phyloP scores from a whole-genome alignment of 2,329 filamentous ascomycete genomes.

The Botrytis medusae region DNA sequence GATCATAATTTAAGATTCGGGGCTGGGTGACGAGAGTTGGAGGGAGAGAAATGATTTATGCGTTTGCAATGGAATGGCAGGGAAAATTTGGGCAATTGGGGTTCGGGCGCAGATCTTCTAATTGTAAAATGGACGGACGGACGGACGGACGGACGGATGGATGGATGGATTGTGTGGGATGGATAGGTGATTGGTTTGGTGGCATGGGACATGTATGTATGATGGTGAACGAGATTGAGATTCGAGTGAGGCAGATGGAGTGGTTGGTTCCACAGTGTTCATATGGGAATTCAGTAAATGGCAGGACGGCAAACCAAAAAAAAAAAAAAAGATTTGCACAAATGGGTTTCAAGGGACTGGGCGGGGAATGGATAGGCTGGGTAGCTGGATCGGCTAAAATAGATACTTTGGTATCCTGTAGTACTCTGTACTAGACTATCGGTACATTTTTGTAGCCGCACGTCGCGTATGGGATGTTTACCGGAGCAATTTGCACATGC shows the following conservation, averaged over 20 bases:
- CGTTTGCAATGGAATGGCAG: slow-evolving; percentile 1
- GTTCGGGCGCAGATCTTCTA: neutral
- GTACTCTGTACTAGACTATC: neutral
- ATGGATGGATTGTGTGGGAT: neutral
- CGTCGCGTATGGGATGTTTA: neutral
- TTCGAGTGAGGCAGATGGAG: neutral
- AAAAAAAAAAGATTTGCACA: neutral
- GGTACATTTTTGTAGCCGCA: neutral
- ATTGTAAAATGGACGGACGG: slow-evolving; percentile 6
- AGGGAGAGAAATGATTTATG: slow-evolving; percentile 2
- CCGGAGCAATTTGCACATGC: neutral
- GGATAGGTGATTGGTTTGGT: neutral
- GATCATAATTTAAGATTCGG: neutral
- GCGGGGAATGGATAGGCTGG: neutral
- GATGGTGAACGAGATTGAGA: neutral
- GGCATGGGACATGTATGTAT: slow-evolving; percentile 1
- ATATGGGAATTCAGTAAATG: neutral
- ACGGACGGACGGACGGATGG: neutral
- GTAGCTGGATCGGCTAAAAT: neutral
- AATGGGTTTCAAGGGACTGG: neutral
- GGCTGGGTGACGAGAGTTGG: neutral
- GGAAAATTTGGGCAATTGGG: neutral
- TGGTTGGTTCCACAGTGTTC: neutral
- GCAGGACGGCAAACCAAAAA: neutral
- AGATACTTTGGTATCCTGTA: neutral